A percentile compares a stretch with the other conserved stretches of the same genome.
phyloP scores from a whole-genome alignment of 2,329 filamentous ascomycete genomes.

The Fusarium nurragi region DNA sequence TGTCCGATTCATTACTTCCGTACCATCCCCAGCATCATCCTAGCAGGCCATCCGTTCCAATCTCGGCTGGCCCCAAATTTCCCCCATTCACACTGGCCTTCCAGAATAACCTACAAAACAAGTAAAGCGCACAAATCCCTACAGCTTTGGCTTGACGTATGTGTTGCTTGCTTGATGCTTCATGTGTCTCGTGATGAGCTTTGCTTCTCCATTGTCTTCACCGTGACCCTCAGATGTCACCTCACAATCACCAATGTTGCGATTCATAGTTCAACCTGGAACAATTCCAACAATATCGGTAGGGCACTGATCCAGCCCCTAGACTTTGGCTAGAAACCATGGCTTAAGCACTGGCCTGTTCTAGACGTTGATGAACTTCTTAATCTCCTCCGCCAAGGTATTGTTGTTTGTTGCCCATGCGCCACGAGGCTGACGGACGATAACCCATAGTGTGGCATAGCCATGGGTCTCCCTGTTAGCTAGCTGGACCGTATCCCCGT shows the following conservation, averaged over 20 bases:
- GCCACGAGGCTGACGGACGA: constrained; percentile 29
- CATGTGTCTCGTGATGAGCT: constrained; percentile 10
- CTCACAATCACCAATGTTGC: constrained; percentile 16
- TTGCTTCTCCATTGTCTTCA: constrained; percentile 1
- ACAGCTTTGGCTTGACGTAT: not conserved
- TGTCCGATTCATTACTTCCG: constrained; percentile 11
- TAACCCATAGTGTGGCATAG: constrained; percentile 8
- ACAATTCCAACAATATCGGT: not conserved
- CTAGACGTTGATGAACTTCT: constrained; percentile 14
- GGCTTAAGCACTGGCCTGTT: constrained; percentile 19
- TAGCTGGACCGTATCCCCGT: constrained; percentile 20
- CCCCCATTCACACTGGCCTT: constrained; percentile 31
- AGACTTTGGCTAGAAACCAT: constrained; percentile 21
- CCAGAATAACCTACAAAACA: constrained; percentile 31
- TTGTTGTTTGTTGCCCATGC: constrained; percentile 11
- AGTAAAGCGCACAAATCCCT: constrained; percentile 10
- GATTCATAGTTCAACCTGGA: not conserved
- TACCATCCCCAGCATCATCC: constrained; percentile 28
- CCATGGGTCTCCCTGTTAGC: constrained; percentile 39
- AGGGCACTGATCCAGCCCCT: not conserved
- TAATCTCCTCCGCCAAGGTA: constrained; percentile 27
- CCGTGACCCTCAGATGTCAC: constrained; percentile 15
- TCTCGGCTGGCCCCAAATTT: constrained; percentile 29
- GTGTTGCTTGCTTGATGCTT: constrained; percentile 3
- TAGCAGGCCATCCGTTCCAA: constrained; percentile 35